phyloP scores from a whole-genome alignment of 176 grass and related monocot genomes.

The Triticum timopheevii region DNA sequence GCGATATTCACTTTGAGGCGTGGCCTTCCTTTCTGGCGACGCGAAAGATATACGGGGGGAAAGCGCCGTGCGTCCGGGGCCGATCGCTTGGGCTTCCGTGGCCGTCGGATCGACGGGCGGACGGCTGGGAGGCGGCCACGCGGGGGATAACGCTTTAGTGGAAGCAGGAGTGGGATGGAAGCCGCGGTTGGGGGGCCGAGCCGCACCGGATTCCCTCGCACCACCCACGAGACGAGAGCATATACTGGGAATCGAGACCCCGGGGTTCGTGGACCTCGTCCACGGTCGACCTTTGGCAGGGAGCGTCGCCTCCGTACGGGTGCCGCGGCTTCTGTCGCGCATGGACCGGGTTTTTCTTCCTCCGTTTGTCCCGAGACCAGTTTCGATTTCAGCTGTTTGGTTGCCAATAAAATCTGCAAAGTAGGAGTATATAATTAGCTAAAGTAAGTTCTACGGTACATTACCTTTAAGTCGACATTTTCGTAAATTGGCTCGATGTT shows the following conservation, averaged over 20 bases:
- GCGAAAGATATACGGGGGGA: not conserved
- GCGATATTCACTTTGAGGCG: constrained; percentile 21
- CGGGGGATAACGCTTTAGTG: constrained; percentile 30
- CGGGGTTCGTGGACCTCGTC: constrained; percentile 6
- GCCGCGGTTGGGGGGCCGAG: not conserved
- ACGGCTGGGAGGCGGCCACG: not conserved
- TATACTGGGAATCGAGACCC: constrained; percentile 34
- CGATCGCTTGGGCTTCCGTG: not conserved
- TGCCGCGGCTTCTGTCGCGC: not conserved
- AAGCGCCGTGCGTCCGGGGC: not conserved
- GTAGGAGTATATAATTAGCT: no score
- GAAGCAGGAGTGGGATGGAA: constrained; percentile 15
- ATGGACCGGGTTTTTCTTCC: not conserved
- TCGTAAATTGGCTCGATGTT: no score
- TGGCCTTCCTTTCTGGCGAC: constrained; percentile 30
- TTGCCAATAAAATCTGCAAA: no score
- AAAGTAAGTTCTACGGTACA: no score
- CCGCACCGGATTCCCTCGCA: constrained; percentile 17
- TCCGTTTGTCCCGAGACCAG: no score
- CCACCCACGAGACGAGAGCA: not conserved
- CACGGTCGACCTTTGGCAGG: not conserved
- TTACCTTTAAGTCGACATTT: no score
- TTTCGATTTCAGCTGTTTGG: no score
- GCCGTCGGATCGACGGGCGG: not conserved
- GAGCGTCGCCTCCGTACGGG: not conserved